Evolutionary conservation across 2,329 filamentous ascomycete genomes (phyloP).

Genomic region (Phyllachora maydis): DNA sequence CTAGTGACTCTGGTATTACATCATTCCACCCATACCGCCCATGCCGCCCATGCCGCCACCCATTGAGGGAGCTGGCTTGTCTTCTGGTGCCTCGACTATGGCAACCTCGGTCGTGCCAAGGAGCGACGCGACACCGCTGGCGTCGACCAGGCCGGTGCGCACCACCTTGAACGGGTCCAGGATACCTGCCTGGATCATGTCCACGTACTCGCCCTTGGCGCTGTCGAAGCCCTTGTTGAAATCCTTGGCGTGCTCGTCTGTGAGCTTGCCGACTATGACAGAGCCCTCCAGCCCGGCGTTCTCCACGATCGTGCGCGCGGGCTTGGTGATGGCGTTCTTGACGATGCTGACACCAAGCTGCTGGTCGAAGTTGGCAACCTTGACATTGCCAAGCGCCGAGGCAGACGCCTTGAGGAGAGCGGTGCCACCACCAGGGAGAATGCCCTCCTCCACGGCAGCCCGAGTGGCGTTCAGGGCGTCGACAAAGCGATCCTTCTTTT

Average conservation of each 20-base stretch:
- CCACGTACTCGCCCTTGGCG: slow-evolving; percentile 91
- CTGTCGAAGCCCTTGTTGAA: slow-evolving; percentile 99
- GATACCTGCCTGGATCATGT: slow-evolving; percentile 96
- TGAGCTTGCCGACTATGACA: slow-evolving; percentile 94
- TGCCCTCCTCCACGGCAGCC: slow-evolving; percentile 96
- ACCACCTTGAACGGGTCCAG: slow-evolving; percentile 99
- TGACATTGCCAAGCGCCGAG: slow-evolving; percentile 67
- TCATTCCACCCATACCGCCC: slow-evolving; percentile 37
- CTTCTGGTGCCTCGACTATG: slow-evolving; percentile 87
- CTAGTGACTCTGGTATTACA: slow-evolving; percentile 33
- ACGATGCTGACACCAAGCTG: slow-evolving; percentile 94
- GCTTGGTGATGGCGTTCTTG: slow-evolving; percentile 93
- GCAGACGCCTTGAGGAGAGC: slow-evolving; percentile 91
- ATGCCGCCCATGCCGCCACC: slow-evolving; percentile 47
- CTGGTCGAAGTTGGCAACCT: slow-evolving; percentile 94
- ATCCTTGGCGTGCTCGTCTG: slow-evolving; percentile 73
- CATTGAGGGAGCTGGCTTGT: slow-evolving; percentile 49
- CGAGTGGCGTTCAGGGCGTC: slow-evolving; percentile 96
- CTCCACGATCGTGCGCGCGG: slow-evolving; percentile 88
- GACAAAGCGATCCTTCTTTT: slow-evolving; percentile 99
- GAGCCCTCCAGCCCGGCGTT: slow-evolving; percentile 93
- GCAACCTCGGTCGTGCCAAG: slow-evolving; percentile 96
- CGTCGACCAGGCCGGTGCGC: slow-evolving; percentile 84
- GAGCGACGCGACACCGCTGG: slow-evolving; percentile 87
- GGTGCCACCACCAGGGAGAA: slow-evolving; percentile 94